These are phyloP conservation scores for Diutina rugosa DNA, from an alignment of 1,139 yeast species.

Conservation along the genomic window DNA sequence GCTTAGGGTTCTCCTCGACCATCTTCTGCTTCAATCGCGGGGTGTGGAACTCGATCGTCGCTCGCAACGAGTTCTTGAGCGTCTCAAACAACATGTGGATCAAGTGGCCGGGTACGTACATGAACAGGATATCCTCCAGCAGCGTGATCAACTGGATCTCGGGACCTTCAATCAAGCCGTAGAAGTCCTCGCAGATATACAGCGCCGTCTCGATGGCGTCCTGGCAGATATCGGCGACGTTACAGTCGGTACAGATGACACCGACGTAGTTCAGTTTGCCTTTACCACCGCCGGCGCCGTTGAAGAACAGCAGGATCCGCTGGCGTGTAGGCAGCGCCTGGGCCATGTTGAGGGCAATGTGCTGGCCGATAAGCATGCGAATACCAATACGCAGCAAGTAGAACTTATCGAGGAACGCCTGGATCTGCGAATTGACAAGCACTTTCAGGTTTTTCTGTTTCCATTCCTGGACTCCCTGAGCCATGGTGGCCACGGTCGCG, in stretches of 20 bases:
- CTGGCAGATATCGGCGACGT: constrained; percentile 65
- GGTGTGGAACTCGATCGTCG: constrained; percentile 69
- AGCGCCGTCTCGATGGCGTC: constrained; percentile 83
- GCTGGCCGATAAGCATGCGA: constrained; percentile 83
- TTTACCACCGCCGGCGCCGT: constrained; percentile 9
- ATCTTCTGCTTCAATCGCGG: constrained; percentile 25
- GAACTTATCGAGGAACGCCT: constrained; percentile 67
- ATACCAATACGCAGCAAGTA: constrained; percentile 84
- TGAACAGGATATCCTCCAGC: constrained; percentile 50
- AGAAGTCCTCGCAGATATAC: constrained; percentile 79
- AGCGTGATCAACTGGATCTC: constrained; percentile 66
- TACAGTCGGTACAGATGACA: constrained; percentile 71
- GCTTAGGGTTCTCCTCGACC: constrained; percentile 29
- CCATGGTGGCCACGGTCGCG: constrained; percentile 87
- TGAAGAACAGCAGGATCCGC: constrained; percentile 21
- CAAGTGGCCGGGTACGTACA: constrained; percentile 86
- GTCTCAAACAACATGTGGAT: constrained; percentile 84
- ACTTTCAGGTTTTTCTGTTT: constrained; percentile 40
- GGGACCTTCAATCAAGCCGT: constrained; percentile 74
- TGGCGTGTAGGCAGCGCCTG: constrained; percentile 38
- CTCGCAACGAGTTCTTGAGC: constrained; percentile 69
- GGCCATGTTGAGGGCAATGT: constrained; percentile 64
- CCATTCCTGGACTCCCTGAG: constrained; percentile 91
- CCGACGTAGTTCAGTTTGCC: constrained; percentile 54
- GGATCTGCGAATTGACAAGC: constrained; percentile 50